A percentile compares a stretch with the other conserved stretches of the same genome.
phyloP scores from a whole-genome alignment of 306 rosid species.

The Castanopsis chinensis region DNA sequence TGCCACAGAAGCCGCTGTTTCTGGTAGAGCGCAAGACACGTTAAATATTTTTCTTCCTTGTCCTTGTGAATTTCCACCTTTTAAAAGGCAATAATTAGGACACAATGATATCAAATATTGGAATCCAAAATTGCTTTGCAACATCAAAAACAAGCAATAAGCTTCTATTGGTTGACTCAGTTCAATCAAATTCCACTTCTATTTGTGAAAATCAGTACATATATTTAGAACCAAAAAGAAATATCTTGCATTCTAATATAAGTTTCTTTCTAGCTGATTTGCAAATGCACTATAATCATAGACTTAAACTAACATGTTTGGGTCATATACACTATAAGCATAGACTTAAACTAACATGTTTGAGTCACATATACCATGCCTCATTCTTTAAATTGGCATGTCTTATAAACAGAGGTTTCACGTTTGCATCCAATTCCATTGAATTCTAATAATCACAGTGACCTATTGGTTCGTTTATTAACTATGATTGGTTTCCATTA shows the following conservation, averaged over 20 bases:
- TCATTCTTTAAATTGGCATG: background rate
- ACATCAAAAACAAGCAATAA: constrained; percentile 8
- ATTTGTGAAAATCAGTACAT: background rate
- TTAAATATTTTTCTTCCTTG: constrained; percentile 52
- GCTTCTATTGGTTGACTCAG: background rate
- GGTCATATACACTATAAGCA: background rate
- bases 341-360: background rate
- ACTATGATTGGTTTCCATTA: background rate
- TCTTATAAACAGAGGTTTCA: background rate
- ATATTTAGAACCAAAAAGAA: background rate
- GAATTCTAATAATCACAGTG: background rate
- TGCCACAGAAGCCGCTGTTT: constrained; percentile 84
- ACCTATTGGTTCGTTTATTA: background rate
- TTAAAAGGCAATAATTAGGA: constrained; percentile 18
- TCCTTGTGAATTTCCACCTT: constrained; percentile 45
- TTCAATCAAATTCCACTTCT: background rate
- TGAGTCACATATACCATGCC: background rate
- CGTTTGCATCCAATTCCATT: background rate
- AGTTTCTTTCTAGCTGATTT: background rate
- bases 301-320: background rate
- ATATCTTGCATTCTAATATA: background rate
- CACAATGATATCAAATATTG: constrained; percentile 9
- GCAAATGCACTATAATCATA: background rate
- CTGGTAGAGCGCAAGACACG: constrained; percentile 58
- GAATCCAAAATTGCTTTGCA: constrained; percentile 17